phyloP scores from a whole-genome alignment of 2,329 filamentous ascomycete genomes.

The Colletotrichum chrysophilum region DNA sequence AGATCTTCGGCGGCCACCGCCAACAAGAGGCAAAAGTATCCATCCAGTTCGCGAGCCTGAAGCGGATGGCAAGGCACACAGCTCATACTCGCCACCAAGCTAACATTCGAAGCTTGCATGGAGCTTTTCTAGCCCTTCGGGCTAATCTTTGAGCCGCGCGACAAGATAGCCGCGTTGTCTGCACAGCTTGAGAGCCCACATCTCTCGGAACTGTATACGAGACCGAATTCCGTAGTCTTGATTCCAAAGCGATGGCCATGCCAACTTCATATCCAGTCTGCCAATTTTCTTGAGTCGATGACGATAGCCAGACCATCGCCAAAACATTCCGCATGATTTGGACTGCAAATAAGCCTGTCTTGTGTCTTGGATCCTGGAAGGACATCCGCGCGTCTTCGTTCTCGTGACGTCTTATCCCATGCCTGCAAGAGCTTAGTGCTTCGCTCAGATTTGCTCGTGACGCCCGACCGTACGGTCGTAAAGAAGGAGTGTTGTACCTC shows the following conservation, averaged over 20 bases:
- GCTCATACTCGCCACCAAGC: background rate
- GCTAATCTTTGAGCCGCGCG: background rate
- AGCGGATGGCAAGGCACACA: background rate
- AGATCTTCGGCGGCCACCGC: background rate
- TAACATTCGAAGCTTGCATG: background rate
- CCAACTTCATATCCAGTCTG: background rate
- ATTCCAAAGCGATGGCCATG: background rate
- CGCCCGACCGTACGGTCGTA: background rate
- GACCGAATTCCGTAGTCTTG: background rate
- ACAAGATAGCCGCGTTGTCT: background rate
- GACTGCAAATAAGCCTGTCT: background rate
- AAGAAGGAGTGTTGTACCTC: background rate
- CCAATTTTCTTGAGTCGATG: background rate
- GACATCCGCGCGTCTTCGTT: background rate
- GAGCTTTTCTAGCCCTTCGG: background rate
- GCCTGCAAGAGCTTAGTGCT: background rate
- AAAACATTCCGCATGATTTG: background rate
- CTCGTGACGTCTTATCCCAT: background rate
- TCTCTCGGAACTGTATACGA: background rate
- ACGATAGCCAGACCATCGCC: background rate
- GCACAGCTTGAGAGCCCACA: background rate
- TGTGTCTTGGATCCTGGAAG: background rate
- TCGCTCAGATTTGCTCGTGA: background rate
- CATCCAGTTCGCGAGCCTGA: background rate
- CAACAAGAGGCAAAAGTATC: background rate